Evolutionary conservation across 495 filamentous ascomycete species (phyloP).

Genomic region (Penicillium parvum): DNA sequence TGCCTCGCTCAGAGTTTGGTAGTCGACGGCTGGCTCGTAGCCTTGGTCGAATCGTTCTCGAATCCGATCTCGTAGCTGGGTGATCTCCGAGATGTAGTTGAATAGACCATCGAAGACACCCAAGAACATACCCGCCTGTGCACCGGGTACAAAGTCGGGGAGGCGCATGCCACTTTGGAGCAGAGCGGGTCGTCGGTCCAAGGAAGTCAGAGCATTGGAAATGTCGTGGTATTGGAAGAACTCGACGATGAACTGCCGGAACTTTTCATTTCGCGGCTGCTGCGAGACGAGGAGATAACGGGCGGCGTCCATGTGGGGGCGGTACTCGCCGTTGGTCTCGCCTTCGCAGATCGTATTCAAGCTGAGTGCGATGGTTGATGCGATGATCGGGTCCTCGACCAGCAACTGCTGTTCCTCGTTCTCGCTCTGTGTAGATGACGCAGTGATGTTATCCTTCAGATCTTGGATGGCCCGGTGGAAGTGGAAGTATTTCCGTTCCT

Average conservation of each 20-base stretch:
- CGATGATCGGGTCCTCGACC: conserved; percentile 56
- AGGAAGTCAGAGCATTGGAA: conserved; percentile 71
- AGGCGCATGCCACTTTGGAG: conserved; percentile 60
- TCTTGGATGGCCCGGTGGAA: conserved; percentile 45
- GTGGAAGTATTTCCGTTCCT: conserved; percentile 46
- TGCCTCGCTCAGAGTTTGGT: conserved; percentile 66
- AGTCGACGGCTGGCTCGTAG: conserved; percentile 69
- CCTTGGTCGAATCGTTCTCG: conserved; percentile 59
- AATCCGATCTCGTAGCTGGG: conserved; percentile 71
- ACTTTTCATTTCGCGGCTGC: conserved; percentile 58
- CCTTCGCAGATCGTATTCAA: conserved; percentile 78
- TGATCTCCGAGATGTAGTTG: conserved; percentile 74
- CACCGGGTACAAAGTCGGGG: conserved; percentile 68
- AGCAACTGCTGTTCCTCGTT: conserved; percentile 35
- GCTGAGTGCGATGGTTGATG: conserved; percentile 80
- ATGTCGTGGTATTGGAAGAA: conserved; percentile 92
- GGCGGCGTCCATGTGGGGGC: conserved; percentile 75
- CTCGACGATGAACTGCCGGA: conserved; percentile 78
- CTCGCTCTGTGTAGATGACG: conserved; percentile 22
- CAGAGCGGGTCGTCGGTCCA: conserved; percentile 51
- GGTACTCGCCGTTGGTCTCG: conserved; percentile 70
- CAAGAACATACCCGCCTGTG: conserved; percentile 66
- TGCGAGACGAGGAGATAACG: conserved; percentile 60
- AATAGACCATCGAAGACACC: conserved; percentile 89
- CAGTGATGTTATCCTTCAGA: conserved; percentile 42